A percentile compares a stretch with the other conserved stretches of the same genome.
Conservation (phyloP, 2,329 filamentous ascomycete species). For the Penicillium sp. region DNA sequence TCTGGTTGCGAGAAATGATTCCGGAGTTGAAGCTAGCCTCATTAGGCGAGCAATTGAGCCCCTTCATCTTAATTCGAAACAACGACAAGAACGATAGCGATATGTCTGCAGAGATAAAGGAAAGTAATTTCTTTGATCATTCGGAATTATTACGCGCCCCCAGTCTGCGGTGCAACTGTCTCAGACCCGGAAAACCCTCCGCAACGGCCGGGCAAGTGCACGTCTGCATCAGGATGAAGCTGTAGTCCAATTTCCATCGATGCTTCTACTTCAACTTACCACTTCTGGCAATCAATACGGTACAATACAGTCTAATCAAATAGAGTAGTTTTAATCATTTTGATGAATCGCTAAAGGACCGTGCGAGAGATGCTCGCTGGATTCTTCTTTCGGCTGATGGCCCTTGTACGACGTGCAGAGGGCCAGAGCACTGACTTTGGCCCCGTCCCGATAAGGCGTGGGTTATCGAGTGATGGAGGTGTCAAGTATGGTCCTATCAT, state of each 20-base stretch:
- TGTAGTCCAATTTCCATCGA: neutral
- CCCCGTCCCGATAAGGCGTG: constrained; percentile 1
- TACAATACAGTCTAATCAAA: neutral
- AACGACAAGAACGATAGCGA: neutral
- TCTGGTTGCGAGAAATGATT: neutral
- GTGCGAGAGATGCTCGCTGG: neutral
- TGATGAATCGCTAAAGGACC: neutral
- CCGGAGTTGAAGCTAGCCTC: no score
- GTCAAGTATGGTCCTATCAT: neutral
- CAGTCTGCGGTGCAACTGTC: constrained; percentile 15
- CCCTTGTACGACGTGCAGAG: constrained; percentile 21
- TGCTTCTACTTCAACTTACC: neutral
- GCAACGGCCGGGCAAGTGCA: constrained; percentile 1
- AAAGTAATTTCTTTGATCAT: neutral
- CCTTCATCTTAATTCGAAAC: neutral
- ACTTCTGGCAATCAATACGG: neutral
- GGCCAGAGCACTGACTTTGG: constrained; percentile 7
- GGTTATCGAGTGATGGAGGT: constrained; percentile 5
- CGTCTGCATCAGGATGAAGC: neutral
- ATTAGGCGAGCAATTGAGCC: neutral
- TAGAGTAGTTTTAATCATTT: neutral
- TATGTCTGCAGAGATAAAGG: neutral
- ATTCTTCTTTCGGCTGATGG: constrained; percentile 15
- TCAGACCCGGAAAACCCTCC: constrained; percentile 8
- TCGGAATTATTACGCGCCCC: neutral